Evolutionary conservation across 441 rosid species (phyloP), one percentile per base, ranked within the genome.

Genomic region (Erodium texanum): DNA sequence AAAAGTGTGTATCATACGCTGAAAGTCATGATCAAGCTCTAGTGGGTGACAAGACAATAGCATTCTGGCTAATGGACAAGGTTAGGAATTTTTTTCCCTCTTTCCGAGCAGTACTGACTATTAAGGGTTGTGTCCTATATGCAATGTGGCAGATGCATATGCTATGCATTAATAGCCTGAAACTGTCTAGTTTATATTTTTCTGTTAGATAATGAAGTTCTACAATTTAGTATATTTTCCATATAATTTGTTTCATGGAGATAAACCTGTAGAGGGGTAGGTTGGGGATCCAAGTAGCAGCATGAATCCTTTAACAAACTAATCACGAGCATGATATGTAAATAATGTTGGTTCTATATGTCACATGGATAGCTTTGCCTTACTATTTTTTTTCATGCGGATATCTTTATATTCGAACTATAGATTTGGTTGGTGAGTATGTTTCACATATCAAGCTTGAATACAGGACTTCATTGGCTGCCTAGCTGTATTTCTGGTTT

Each of bases 41-140:
- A 71, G 99, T 94, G 64, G 99, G 97, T 16, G 98, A 94, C 83
- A 94, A 94, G 77, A 94, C 99, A 20, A 78, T 94, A 68, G 97
- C 99, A 11, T 94, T 94, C 79, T 94, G 99, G 99, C 79, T 94
- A 78, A 91, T 94, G 99, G 99, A 94, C 83, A 87, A 94, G 97
- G 99, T 92, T 48, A 50, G 63, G 22, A n/a, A 65, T 36, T 20
- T 68, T 68, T 63, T 23, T 10, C 22, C 29, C 16, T 43, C 3
- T 41, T 22, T 41, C 12, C 34, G 38, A 52, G 9, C n/a, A 8
- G 59, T 61, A 27, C 65, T 62, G 19, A 29, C 38, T 27, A n/a
- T 1, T n/a, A n/a, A 24, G 38, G 65, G 64, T 6, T 24, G 12
- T 24, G n/a, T 24, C 16, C 15, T 24, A 24, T 12, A 24, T 23